Evolutionary conservation across 2,329 filamentous ascomycete genomes (phyloP), one percentile per base, ranked within the genome.

Genomic region (Cordyceps tenuipes): DNA sequence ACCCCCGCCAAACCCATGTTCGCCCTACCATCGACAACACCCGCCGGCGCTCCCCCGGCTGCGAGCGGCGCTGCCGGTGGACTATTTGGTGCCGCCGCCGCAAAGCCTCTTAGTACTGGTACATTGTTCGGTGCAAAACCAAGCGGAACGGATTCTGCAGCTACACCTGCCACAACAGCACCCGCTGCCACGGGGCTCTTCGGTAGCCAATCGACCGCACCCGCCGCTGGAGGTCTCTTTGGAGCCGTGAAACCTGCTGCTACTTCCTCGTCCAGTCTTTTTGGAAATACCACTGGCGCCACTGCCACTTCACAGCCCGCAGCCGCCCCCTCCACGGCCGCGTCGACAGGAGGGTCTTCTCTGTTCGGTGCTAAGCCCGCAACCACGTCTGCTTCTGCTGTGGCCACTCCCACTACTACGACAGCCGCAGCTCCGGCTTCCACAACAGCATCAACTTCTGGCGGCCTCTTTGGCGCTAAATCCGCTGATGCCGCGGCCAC

Each of bases 1-100:
- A 74, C 75, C 54, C 70, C 73, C 26, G 71, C 72, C n/a, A 82
- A 82, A 68, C 76, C 79, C 17, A 62, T 74, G 57, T 77, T 82
- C 59, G 65, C 70, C n/a, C 66, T 81, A 39, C 72, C 74, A 58
- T 83, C 81, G 19, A 83, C 80, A 2, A 83, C 81, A 41, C 80
- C 81, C 17, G 80, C 81, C 23, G 81, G 81, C 41, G 76, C 78
- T n/a, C 81, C 81, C 59, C 79, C 80, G 0, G 66, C 73, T 5
- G 74, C 72, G 58, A 63, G 65, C 43, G 57, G 59, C 31, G 72
- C 70, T 41, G 65, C 68, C 13, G 64, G 65, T 31, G 68, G 66
- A 58, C 65, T 73, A 26, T 75, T 76, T 62, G 68, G 72, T 41
- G 62, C 60, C 44, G 62, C 60, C 19, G 50, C 59, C 23, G 55